Base-by-base conservation (phyloP, 2,329 filamentous ascomycete species). In the Cytospora mali region DNA sequence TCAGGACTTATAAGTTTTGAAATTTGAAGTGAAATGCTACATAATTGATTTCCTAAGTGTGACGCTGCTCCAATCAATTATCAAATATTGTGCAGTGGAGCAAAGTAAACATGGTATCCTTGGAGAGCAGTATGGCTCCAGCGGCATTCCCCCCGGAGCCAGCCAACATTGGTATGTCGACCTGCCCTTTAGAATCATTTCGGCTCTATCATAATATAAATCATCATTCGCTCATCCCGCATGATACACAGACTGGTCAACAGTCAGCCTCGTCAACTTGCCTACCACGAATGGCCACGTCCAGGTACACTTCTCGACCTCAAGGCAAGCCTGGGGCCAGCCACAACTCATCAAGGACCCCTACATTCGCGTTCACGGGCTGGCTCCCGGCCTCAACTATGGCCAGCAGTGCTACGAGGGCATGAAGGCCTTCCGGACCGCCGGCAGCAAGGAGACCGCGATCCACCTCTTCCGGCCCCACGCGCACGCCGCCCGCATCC, bases 401-500 rank as follows among this genome's bases (percentile, higher is more conserved):
- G 53, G 53, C 31, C 53, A 55, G 39, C 53, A 55, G n/a, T 33
- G n/a, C 23, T 46, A 39, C 14, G 53, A 55, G n/a, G 53, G 53
- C 3, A 33, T 55, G 31, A 55, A 55, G 21, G 53, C 53, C n/a
- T 55, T 55, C 53, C 53, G 53, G 9, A 46, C 33, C 21, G 16
- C 31, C 4, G 53, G 33, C 21, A 25, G 16, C 14, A n/a, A 16
- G 18, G 42, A 13, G 42, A 21, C 31, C 14, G 33, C 33, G n/a
- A 87, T 90, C 75, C 81, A 80, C 68, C 83, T 90, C 68, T 90
- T 90, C 79, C 81, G 88, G 11, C 86, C 87, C 0, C 75, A 80
- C 66, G 80, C 83, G 71, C 89, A 90, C 69, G 87, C 87, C 29
- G 75, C 78, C 54, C 85, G 88, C 60, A 85, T 90, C 81, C 80